Base-by-base conservation (phyloP, 768 basidiomycete species). In the Lactifluus piperatus region DNA sequence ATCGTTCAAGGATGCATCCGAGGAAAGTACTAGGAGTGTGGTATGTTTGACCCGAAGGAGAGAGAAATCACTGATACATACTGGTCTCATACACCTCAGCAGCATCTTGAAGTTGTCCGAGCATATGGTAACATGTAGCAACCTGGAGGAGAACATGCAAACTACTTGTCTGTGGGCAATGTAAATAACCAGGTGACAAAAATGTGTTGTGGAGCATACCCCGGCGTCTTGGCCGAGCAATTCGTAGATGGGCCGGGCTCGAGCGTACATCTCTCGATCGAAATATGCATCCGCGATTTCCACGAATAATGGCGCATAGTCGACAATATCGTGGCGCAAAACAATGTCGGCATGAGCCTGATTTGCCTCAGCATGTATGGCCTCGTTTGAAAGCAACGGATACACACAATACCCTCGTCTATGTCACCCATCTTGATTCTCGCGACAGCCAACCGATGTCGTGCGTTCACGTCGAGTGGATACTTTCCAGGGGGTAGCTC, bases 261-360 rank as follows among this genome's bases (percentile, higher is more conserved):
- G 84, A 0, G 80, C 81, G 71, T 84, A 92, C 75, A 90, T 73
- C 61, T 84, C 83, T 8, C 80, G 75, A 39, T 91, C 84, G 63
- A 86, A 87, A 68, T 88, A 88, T 0, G 88, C 89, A 64, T 92
- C 90, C 0, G 89, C 94, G 34, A 95, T 85, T 66, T 94, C 91
- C 0, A 75, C 77, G 66, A 91, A 93, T 4, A 94, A 74, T 1
- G 84, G 80, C 0, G 87, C 83, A 63, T 92, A 92, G 63, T 92
- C 85, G 4, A 82, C 67, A 0, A 86, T 77, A 55, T 94, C 91
- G 64, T 91, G 80, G 0, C 79, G 68, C 2, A 90, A 75, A 24
- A 97, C 79, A 36, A 86, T 74, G 29, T 77, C 77, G 1, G 91
- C 85, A 70, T 98, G 94, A 39, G 84, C 75, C 92, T 97, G 52